Evolutionary conservation across 352 stramenopile genomes (phyloP).

Genomic region (Phytophthora pinifolia): DNA sequence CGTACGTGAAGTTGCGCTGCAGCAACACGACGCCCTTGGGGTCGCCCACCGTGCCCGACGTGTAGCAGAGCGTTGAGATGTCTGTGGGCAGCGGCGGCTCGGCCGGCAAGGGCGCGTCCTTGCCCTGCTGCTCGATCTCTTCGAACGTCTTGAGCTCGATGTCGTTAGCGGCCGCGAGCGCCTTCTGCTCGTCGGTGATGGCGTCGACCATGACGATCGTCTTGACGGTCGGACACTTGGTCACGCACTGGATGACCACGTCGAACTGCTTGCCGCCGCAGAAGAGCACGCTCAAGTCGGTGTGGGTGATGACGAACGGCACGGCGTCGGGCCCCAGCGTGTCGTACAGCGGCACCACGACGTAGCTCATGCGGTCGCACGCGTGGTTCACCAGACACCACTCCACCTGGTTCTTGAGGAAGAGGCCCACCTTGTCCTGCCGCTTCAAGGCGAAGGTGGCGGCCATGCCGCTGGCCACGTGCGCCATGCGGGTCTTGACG

Average conservation of each 20-base stretch:
- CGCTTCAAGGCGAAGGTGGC: conserved; percentile 30
- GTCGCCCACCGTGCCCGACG: conserved; percentile 92
- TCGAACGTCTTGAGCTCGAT: conserved; percentile 38
- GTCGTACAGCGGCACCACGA: conserved; percentile 57
- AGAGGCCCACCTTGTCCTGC: conserved; percentile 46
- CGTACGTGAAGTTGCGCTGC: conserved; percentile 61
- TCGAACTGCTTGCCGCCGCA: conserved; percentile 38
- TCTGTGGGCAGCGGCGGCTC: conserved; percentile 54
- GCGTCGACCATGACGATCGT: conserved; percentile 39
- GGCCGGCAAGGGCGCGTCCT: conserved; percentile 21
- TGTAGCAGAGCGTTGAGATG: conserved; percentile 93
- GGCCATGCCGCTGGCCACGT: conserved; percentile 35
- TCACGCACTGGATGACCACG: conserved; percentile 32
- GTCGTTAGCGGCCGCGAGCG: conserved; percentile 17
- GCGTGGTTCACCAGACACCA: conserved; percentile 40
- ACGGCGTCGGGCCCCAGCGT: conserved; percentile 42
- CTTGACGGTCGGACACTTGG: conserved; percentile 33
- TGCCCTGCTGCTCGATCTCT: conserved; percentile 30
- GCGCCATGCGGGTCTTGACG: conserved; percentile 30
- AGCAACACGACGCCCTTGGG: conserved; percentile 94
- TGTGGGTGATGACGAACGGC: conserved; percentile 53
- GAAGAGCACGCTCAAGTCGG: conserved; percentile 41
- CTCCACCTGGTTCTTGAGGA: conserved; percentile 46
- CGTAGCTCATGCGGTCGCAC: conserved; percentile 41
- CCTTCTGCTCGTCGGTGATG: conserved; percentile 29